Evolutionary conservation across 257 asterid genomes (phyloP).

Genomic region (Plectranthus barbatus): DNA sequence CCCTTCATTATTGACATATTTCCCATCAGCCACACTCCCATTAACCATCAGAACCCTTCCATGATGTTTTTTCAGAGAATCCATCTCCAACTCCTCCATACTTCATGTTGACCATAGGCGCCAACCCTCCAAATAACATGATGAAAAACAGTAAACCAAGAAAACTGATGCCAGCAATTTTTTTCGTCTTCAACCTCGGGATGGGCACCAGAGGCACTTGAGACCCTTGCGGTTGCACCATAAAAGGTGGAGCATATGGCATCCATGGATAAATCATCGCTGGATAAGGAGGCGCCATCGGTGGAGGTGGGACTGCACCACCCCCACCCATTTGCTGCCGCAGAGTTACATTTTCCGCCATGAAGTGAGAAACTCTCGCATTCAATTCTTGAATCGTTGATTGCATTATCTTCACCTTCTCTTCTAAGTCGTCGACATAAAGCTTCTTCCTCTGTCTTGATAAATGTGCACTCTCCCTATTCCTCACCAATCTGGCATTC

Average conservation of each 20-base stretch:
- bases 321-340: conserved; percentile 60
- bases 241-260: conserved; percentile 52
- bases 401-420: conserved; percentile 62
- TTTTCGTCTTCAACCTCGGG: conserved; percentile 54
- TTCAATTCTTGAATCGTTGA: conserved; percentile 74
- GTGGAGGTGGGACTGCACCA: conserved; percentile 26
- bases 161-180: conserved; percentile 78
- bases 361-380: conserved; percentile 44
- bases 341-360: conserved; percentile 65
- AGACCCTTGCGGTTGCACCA: conserved; percentile 67
- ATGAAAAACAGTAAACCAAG: too few species aligned
- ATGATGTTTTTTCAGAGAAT: too few species aligned
- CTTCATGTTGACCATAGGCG: too few species aligned
- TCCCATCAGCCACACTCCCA: too few species aligned
- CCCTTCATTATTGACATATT: too few species aligned
- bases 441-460: conserved; percentile 83
- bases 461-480: conserved; percentile 87
- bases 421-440: conserved; percentile 81
- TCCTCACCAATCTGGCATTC: conserved; percentile 76
- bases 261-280: too few species aligned
- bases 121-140: conserved; percentile 68
- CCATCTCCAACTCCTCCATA: too few species aligned
- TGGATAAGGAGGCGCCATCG: conserved; percentile 38
- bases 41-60: conserved; percentile 55
- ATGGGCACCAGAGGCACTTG: too few species aligned